A percentile compares a stretch with the other conserved stretches of the same genome.
Evolutionary conservation across 441 rosid genomes (phyloP).

Genomic region (Rhodomyrtus psidioides): DNA sequence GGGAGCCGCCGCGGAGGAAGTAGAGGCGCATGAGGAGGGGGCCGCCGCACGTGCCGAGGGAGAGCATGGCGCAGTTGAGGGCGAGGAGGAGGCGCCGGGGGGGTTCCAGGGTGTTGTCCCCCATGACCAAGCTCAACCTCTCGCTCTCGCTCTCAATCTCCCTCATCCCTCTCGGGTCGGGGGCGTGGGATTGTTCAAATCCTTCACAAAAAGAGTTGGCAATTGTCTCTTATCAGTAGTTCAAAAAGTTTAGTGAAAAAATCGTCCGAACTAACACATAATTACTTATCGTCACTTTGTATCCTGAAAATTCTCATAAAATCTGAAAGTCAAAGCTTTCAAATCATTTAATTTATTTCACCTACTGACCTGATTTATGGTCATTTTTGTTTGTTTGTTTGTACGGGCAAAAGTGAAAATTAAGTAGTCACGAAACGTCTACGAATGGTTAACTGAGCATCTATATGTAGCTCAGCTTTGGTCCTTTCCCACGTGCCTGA

Average conservation of each 20-base stretch:
- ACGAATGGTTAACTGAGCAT: too few relatives aligned
- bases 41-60: conserved; percentile 29
- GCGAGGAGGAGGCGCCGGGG: neutral
- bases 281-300: too few relatives aligned
- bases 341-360: neutral
- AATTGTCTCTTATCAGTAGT: neutral
- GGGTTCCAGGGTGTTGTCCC: neutral
- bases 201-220: neutral
- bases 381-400: too few relatives aligned
- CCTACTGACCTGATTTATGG: neutral
- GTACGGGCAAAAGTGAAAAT: too few relatives aligned
- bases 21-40: conserved; percentile 42
- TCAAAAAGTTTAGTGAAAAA: neutral
- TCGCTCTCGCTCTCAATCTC: neutral
- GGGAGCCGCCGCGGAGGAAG: conserved; percentile 5
- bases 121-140: neutral
- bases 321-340: too few relatives aligned
- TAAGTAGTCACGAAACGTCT: too few relatives aligned
- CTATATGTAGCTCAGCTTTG: too few relatives aligned
- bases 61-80: neutral
- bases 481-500: too few relatives aligned
- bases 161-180: neutral
- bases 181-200: neutral
- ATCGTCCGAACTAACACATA: neutral
- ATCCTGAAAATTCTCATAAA: too few relatives aligned